These are phyloP conservation scores for Chrysopogon serrulatus DNA, from an alignment of 176 grass and related monocot genomes.

Conservation along the genomic window DNA sequence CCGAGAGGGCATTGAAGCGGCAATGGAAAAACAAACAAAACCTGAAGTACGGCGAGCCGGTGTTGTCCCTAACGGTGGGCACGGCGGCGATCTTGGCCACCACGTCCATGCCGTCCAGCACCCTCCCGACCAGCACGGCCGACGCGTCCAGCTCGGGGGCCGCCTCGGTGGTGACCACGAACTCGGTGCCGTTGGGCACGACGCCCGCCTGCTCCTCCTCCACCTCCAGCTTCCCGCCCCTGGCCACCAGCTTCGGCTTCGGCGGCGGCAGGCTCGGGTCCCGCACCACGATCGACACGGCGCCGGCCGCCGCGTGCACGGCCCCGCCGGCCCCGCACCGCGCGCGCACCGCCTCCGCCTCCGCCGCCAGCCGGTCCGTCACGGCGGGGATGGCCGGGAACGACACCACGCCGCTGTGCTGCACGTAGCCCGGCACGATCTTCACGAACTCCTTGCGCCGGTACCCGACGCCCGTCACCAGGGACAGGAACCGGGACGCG, in stretches of 20 bases:
- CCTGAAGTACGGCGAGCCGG: constrained; percentile 83
- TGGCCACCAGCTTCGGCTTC: constrained; percentile 80
- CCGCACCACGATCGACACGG: constrained; percentile 66
- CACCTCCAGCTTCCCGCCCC: constrained; percentile 62
- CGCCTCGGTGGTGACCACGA: constrained; percentile 57
- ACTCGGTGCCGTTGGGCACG: constrained; percentile 79
- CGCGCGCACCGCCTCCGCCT: constrained; percentile 45
- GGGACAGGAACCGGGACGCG: constrained; percentile 57
- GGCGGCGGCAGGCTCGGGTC: constrained; percentile 78
- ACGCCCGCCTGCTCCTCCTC: constrained; percentile 59
- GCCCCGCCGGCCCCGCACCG: neutral
- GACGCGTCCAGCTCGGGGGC: constrained; percentile 65
- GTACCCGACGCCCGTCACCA: constrained; percentile 74
- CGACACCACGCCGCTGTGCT: constrained; percentile 73
- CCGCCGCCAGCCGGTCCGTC: constrained; percentile 40
- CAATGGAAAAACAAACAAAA: neutral
- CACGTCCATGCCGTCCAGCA: constrained; percentile 88
- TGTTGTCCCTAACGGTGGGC: constrained; percentile 80
- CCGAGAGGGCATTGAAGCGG: neutral
- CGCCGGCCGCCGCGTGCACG: constrained; percentile 25
- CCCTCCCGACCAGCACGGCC: constrained; percentile 61
- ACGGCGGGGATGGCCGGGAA: constrained; percentile 31
- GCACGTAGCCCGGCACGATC: constrained; percentile 78
- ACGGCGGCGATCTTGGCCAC: constrained; percentile 67
- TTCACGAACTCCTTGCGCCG: constrained; percentile 90